Evolutionary conservation across 768 basidiomycete species (phyloP), one percentile per base, ranked within the genome.

Genomic region (Paxillus rubicundulus): DNA sequence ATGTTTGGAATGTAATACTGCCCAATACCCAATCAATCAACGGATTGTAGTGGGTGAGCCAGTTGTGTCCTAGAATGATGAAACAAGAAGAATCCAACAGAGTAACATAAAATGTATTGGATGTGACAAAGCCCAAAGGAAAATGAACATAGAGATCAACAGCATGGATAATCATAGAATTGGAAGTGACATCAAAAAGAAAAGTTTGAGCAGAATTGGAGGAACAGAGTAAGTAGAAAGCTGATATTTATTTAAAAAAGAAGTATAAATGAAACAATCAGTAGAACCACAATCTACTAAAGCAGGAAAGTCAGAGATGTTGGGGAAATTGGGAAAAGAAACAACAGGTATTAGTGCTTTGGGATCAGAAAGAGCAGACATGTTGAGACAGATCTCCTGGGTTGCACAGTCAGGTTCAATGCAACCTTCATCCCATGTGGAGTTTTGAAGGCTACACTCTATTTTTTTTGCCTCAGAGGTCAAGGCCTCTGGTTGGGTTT

Each of bases 1-100:
- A n/a, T n/a, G n/a, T n/a, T n/a, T 24, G 43, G 49, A 49, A 50
- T 42, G 28, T 5, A 9, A 47, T 47, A 47, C 36, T 47, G 47
- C 24, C 36, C 47, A 33, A 17, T 34, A 47, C 47, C 60, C 60
- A 61, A 45, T 61, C 60, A 61, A 61, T 61, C 57, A 49, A 36
- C 13, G 16, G n/a, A n/a, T n/a, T n/a, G n/a, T n/a, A n/a, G n/a
- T n/a, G n/a, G n/a, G n/a, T n/a, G n/a, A n/a, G n/a, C n/a, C n/a
- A n/a, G n/a, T n/a, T n/a, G n/a, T n/a, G n/a, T n/a, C n/a, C n/a
- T n/a, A n/a, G n/a, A n/a, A n/a, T n/a, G n/a, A n/a, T n/a, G n/a
- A n/a, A n/a, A n/a, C n/a, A n/a, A n/a, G n/a, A n/a, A n/a, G n/a
- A n/a, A n/a, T n/a, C n/a, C n/a, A n/a, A n/a, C n/a, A n/a, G n/a